Conservation (phyloP, 2,329 filamentous ascomycete species). For the Chrysoporthe puriensis region DNA sequence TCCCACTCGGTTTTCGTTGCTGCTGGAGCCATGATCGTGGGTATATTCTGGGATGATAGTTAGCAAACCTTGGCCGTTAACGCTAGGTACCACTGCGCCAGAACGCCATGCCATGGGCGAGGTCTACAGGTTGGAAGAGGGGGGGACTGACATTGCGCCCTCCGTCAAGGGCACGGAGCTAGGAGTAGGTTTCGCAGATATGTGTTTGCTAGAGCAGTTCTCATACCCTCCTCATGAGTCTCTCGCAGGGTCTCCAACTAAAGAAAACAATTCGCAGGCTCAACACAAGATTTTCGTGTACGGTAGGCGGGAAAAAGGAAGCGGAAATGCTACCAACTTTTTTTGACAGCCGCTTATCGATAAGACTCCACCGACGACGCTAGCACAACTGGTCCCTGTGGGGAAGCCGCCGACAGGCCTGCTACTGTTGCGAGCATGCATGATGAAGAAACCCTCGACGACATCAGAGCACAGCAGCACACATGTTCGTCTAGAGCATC, state of each 20-base stretch:
- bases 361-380: slow-evolving; percentile 1
- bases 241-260: neutral
- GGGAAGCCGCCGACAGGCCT: neutral
- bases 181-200: neutral
- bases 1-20: slow-evolving; percentile 75
- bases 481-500: neutral
- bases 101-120: neutral
- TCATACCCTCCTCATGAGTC: neutral
- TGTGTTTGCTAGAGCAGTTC: neutral
- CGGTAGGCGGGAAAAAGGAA: neutral
- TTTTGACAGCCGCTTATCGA: neutral
- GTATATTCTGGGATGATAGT: neutral
- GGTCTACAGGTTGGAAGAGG: neutral
- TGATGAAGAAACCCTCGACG: neutral
- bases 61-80: neutral
- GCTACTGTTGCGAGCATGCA: neutral
- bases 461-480: neutral
- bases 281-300: neutral
- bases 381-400: neutral
- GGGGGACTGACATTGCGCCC: slow-evolving; percentile 1
- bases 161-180: neutral
- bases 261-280: neutral
- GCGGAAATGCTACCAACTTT: slow-evolving; percentile 8
- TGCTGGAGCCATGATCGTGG: slow-evolving; percentile 52
- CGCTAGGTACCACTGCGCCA: neutral